Percentiles rank a stretch among this genome's conserved stretches.
Evolutionary conservation across 129 eudicot species (phyloP).

Genomic region (Calendula officinalis): DNA sequence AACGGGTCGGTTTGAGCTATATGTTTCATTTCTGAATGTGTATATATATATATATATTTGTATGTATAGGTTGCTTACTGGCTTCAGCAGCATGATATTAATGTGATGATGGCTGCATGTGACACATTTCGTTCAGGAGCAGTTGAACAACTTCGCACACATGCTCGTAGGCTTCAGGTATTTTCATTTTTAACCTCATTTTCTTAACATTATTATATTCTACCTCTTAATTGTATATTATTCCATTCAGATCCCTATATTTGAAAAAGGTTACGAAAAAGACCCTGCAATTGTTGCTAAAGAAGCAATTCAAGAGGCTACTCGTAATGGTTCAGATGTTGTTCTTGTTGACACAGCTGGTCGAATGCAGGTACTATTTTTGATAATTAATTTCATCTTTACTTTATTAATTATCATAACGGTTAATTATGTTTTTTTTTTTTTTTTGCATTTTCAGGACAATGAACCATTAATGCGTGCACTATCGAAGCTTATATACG

Average conservation of each 20-base stretch:
- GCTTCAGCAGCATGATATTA: constrained; percentile 86
- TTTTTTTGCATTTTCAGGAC: constrained; percentile 49
- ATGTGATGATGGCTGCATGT: constrained; percentile 99
- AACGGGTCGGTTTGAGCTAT: neutral
- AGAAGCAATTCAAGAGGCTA: constrained; percentile 95
- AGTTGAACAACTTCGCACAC: constrained; percentile 96
- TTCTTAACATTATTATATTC: neutral
- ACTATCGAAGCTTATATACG: constrained; percentile 84
- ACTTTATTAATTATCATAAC: neutral
- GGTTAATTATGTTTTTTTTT: neutral
- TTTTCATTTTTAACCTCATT: constrained; percentile 1
- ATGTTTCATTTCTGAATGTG: constrained; percentile 4
- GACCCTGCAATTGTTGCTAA: constrained; percentile 97
- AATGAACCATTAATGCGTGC: constrained; percentile 98
- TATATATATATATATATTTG: constrained; percentile 10
- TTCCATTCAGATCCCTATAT: constrained; percentile 71
- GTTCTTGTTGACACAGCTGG: constrained; percentile 99
- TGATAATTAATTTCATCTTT: neutral
- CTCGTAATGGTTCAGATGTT: constrained; percentile 85
- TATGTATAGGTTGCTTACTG: constrained; percentile 86
- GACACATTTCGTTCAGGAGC: constrained; percentile 99
- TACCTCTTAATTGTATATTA: neutral
- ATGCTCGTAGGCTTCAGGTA: constrained; percentile 98
- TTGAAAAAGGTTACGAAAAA: constrained; percentile 97
- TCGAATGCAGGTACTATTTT: constrained; percentile 76